Evolutionary conservation across 2,329 filamentous ascomycete genomes (phyloP).

Genomic region (Hirsutella rhossiliensis): DNA sequence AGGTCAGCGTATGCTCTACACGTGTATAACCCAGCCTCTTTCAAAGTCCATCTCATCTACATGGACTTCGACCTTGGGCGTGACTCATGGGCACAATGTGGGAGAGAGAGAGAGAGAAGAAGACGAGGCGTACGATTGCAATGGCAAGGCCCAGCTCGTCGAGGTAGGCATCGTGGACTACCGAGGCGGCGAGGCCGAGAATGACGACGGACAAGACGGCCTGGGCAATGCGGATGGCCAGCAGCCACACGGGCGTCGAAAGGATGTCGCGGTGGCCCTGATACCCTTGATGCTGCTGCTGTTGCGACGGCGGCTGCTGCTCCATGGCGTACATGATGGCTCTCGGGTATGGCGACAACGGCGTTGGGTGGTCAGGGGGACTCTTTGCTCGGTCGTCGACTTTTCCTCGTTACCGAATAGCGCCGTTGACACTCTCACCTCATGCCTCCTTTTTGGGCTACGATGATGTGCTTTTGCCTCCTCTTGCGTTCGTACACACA

Average conservation of each 20-base stretch:
- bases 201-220: slow-evolving; percentile 28
- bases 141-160: slow-evolving; percentile 27
- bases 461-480: too few species aligned
- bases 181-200: slow-evolving; percentile 26
- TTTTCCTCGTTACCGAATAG: too few species aligned
- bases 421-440: too few species aligned
- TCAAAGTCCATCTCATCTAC: background rate
- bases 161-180: slow-evolving; percentile 28
- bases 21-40: background rate
- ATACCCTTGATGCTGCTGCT: slow-evolving; percentile 3
- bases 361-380: too few species aligned
- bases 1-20: background rate
- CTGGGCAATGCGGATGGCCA: slow-evolving; percentile 26
- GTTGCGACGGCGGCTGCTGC: background rate
- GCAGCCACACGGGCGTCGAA: slow-evolving; percentile 29
- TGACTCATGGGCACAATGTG: too few species aligned
- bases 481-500: too few species aligned
- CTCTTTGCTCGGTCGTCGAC: too few species aligned
- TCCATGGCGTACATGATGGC: slow-evolving; percentile 5
- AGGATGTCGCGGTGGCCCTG: slow-evolving; percentile 18
- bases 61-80: too few species aligned
- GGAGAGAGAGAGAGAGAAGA: too few species aligned
- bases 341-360: too few species aligned
- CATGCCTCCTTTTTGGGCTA: too few species aligned
- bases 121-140: slow-evolving; percentile 21